Conservation (phyloP, 306 rosid species). For the Fagus sylvatica region DNA sequence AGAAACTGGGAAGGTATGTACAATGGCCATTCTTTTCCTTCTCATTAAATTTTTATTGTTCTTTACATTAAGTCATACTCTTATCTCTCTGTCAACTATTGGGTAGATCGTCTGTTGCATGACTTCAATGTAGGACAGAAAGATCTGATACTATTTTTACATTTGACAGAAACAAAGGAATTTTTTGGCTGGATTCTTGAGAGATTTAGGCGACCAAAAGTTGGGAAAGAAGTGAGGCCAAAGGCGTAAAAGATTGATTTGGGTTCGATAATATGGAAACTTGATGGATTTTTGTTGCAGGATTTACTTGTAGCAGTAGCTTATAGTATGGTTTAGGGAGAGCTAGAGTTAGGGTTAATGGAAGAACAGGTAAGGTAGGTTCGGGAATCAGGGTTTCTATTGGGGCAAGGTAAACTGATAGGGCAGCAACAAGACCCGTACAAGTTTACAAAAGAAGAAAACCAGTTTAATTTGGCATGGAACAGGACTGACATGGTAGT, state of each 20-base stretch:
- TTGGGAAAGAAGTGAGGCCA: not conserved
- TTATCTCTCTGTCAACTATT: not conserved
- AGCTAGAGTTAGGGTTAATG: not conserved
- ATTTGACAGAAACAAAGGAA: not conserved
- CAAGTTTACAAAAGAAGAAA: no score
- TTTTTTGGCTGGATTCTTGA: not conserved
- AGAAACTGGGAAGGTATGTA: conserved; percentile 81
- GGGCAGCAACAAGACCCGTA: no score
- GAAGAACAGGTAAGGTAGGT: not conserved
- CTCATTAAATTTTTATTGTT: conserved; percentile 11
- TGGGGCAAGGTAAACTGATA: no score
- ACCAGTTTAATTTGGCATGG: no score
- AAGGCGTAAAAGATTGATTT: not conserved
- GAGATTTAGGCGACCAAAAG: not conserved
- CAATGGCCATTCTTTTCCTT: conserved; percentile 18
- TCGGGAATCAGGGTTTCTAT: no score
- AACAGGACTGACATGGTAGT: no score
- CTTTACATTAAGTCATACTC: not conserved
- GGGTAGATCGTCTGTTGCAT: not conserved
- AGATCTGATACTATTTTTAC: not conserved
- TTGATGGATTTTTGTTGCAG: not conserved
- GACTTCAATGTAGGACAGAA: not conserved
- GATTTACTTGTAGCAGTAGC: not conserved
- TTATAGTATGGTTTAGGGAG: not conserved
- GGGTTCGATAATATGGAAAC: not conserved